These are phyloP conservation scores for Russula ochroleuca DNA, from an alignment of 768 basidiomycete species.

Conservation along the genomic window DNA sequence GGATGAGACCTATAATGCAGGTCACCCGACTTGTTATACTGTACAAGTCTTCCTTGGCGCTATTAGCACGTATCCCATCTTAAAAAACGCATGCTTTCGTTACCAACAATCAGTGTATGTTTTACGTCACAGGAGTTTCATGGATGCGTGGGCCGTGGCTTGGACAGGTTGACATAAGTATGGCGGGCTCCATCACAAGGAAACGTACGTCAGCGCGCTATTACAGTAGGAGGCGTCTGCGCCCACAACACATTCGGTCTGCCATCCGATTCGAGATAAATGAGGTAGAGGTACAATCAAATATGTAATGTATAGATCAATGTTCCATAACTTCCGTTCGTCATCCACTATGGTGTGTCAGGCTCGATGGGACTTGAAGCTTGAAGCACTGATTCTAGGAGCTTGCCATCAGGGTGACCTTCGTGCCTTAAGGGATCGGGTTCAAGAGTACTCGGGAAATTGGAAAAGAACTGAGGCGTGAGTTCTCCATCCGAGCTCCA, in stretches of 20 bases:
- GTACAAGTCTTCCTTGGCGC: not conserved
- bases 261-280: not conserved
- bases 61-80: not conserved
- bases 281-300: not conserved
- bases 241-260: not conserved
- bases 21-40: not conserved
- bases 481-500: conserved; percentile 6
- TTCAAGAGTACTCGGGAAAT: conserved; percentile 6
- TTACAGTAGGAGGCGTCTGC: not conserved
- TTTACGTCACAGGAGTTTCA: not conserved
- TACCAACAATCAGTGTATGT: not conserved
- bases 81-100: not conserved
- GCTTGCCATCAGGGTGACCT: not conserved
- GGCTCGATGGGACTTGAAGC: not conserved
- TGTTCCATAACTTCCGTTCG: not conserved
- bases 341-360: not conserved
- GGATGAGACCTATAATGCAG: not conserved
- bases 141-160: no score
- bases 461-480: conserved; percentile 13
- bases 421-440: not conserved
- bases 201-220: not conserved
- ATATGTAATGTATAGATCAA: not conserved
- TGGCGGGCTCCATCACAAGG: no score
- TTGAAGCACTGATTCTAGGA: not conserved
- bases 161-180: not conserved